Conservation (phyloP, 805 yeast genomes). For the Yamadazyma tumulicola region DNA sequence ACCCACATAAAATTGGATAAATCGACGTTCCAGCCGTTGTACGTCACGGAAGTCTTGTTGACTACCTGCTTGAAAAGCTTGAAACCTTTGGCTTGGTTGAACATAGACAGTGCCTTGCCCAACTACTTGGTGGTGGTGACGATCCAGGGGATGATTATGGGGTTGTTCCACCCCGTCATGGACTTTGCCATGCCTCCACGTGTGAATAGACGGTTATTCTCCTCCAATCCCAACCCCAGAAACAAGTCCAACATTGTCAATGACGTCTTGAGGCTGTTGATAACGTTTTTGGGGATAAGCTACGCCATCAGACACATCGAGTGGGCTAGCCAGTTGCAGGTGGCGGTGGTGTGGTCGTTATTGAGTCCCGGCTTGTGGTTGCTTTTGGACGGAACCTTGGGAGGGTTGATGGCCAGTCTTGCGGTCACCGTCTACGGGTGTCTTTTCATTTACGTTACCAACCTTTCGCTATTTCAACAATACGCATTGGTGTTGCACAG, state of each 20-base stretch:
- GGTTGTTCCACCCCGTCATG: slow-evolving; percentile 49
- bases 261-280: slow-evolving; percentile 40
- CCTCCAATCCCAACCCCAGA: slow-evolving; percentile 31
- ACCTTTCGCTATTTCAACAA: slow-evolving; percentile 14
- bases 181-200: slow-evolving; percentile 29
- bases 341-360: slow-evolving; percentile 58
- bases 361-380: slow-evolving; percentile 67
- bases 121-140: slow-evolving; percentile 21
- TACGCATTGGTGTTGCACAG: slow-evolving; percentile 5
- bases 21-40: slow-evolving; percentile 40
- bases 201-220: slow-evolving; percentile 29
- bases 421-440: slow-evolving; percentile 30
- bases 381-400: slow-evolving; percentile 55
- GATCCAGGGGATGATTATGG: slow-evolving; percentile 56
- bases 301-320: slow-evolving; percentile 67
- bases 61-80: slow-evolving; percentile 22
- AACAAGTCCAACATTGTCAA: slow-evolving; percentile 26
- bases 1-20: slow-evolving; percentile 41
- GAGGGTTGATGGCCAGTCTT: slow-evolving; percentile 45
- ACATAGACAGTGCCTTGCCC: slow-evolving; percentile 1
- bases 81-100: slow-evolving; percentile 11
- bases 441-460: slow-evolving; percentile 26
- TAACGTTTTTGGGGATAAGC: slow-evolving; percentile 67
- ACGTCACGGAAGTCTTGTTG: slow-evolving; percentile 28
- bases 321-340: slow-evolving; percentile 66